Conservation (phyloP, 1,284 basidiomycete species). For the Puccinia hordei region DNA sequence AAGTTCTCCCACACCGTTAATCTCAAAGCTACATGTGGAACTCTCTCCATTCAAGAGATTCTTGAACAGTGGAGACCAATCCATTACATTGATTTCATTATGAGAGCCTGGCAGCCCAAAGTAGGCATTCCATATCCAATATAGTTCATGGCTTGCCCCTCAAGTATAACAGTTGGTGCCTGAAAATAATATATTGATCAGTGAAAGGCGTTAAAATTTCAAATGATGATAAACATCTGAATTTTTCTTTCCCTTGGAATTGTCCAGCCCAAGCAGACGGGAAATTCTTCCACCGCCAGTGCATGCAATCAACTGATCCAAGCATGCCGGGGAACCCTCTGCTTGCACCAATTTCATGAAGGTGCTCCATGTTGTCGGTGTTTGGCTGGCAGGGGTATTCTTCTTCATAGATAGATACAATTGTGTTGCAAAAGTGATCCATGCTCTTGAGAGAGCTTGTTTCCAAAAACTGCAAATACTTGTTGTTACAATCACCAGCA, state of each 20-base stretch:
- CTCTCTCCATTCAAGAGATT: too few species aligned
- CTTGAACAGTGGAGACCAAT: too few species aligned
- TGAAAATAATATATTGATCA: too few species aligned
- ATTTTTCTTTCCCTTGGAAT: neutral
- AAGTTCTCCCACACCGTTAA: too few species aligned
- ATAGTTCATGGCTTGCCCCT: too few species aligned
- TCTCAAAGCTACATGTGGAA: too few species aligned
- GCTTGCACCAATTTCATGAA: neutral
- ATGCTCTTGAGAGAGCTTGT: neutral
- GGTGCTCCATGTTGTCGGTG: neutral
- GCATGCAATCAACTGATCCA: slow-evolving; percentile 25
- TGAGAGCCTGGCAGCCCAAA: too few species aligned
- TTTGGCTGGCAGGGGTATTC: neutral
- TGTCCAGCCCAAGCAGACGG: too few species aligned
- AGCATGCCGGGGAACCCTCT: slow-evolving; percentile 22
- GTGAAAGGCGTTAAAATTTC: neutral
- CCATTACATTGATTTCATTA: too few species aligned
- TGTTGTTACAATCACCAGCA: neutral
- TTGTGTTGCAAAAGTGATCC: neutral
- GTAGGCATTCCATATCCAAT: too few species aligned
- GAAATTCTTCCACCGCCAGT: slow-evolving; percentile 23
- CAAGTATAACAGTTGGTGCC: too few species aligned
- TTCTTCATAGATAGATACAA: neutral
- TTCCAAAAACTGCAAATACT: neutral
- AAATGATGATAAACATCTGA: neutral